phyloP scores from a whole-genome alignment of 2,329 filamentous ascomycete species.

The Aureobasidium musti region DNA sequence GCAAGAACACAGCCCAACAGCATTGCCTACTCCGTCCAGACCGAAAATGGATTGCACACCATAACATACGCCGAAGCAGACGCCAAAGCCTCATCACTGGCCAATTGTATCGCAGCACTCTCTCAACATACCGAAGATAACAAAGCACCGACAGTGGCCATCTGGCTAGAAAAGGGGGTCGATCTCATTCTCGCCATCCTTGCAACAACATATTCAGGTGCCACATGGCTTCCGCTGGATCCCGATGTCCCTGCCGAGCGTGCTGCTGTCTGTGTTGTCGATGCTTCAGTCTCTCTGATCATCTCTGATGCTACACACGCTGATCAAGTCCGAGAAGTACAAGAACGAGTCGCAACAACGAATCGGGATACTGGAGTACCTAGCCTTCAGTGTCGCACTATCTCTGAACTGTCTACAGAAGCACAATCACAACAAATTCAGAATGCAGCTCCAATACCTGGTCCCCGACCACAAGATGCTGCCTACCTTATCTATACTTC shows the following conservation, averaged over 20 bases:
- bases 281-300: constrained; percentile 4
- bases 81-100: not conserved
- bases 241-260: constrained; percentile 11
- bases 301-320: not conserved
- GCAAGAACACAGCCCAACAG: not conserved
- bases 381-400: not conserved
- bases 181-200: constrained; percentile 10
- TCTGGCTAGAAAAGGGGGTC: constrained; percentile 5
- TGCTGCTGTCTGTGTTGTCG: not conserved
- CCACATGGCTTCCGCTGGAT: constrained; percentile 9
- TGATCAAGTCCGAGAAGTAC: not conserved
- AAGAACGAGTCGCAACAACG: not conserved
- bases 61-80: constrained; percentile 15
- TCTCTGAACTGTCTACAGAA: not conserved
- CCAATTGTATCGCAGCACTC: not conserved
- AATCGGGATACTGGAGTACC: not conserved
- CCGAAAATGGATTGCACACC: not conserved
- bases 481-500: constrained; percentile 67
- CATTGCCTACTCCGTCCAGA: constrained; percentile 10
- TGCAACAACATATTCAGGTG: constrained; percentile 1
- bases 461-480: constrained; percentile 9
- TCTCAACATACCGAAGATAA: not conserved
- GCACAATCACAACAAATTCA: not conserved
- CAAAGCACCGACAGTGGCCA: constrained; percentile 11
- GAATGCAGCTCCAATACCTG: not conserved